Base-by-base conservation (phyloP, 768 basidiomycete genomes). In the Kwoniella dendrophila region DNA sequence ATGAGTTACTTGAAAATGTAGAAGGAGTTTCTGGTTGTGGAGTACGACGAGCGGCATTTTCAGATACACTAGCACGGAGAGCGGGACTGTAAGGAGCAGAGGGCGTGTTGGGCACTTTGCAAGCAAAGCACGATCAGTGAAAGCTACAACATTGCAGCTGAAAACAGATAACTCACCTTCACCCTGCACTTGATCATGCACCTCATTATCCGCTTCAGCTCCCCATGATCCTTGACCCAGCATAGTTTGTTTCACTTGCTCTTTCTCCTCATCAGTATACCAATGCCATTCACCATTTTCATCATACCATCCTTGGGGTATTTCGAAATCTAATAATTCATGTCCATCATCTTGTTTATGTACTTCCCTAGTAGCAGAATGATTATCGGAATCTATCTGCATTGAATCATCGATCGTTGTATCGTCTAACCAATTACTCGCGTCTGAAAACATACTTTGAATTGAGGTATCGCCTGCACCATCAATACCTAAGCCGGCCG, bases 281-380 rank as follows among this genome's bases (percentile, higher is more conserved):
- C 74, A 77, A 48, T 70, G 59, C 69, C 72, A 78, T 24, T 67
- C 61, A 10, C 76, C 77, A 38, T 63, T 52, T 11, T 75, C 77
- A 59, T 77, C 75, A 24, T 71, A 70, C 77, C 77, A 78, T 26
- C 77, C 77, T 56, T 76, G 70, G 4, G 77, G 77, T 7, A 78
- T 70, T 1, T 74, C 75, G 26, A 72, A 59, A 11, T 56, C 34
- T 34, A 66, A 27, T 6, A 59, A 41, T 34, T 73, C 72, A 18
- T 74, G 59, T 22, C 68, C 75, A 14, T 66, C 64, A 11, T 64
- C 64, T 8, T 34, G 63, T 16, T 52, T 54, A 24, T 1, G 32
- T 2, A 18, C 30, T 6, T 14, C 43, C 5, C 4, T 41, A 7
- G 18, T 18, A 20, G 14, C 18, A 32, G 4, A 3, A 41, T 20